Evolutionary conservation across 176 grass and related monocot species (phyloP).

Genomic region (Carex myosuroides): DNA sequence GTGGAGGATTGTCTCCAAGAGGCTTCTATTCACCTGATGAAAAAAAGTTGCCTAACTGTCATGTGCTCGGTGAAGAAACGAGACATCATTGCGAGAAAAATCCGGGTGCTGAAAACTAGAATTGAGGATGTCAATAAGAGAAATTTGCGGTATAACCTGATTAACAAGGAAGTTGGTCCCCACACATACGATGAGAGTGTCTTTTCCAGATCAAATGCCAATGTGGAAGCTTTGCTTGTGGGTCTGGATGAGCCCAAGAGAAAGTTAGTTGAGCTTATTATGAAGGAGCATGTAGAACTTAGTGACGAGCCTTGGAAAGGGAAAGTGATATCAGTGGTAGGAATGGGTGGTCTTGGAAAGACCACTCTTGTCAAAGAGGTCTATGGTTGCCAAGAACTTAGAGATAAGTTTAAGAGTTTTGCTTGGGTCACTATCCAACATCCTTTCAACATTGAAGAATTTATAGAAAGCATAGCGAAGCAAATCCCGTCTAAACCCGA

Average conservation of each 20-base stretch:
- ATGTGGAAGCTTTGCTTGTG: neutral
- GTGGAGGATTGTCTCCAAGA: too few species aligned
- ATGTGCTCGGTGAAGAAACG: neutral
- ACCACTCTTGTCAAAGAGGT: constrained; percentile 28
- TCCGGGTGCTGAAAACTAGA: constrained; percentile 19
- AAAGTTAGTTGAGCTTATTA: neutral
- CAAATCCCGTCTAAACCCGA: neutral
- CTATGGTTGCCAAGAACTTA: neutral
- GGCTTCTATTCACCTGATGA: too few species aligned
- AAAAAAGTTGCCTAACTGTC: neutral
- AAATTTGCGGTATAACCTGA: constrained; percentile 6
- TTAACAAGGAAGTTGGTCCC: neutral
- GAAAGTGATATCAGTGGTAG: constrained; percentile 8
- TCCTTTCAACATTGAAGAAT: neutral
- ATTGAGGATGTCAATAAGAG: constrained; percentile 28
- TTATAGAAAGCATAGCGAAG: neutral
- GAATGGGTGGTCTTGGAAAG: constrained; percentile 32
- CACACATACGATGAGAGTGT: neutral
- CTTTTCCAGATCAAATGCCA: neutral
- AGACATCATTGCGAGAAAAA: neutral
- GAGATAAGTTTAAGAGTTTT: neutral
- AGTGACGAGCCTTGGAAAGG: neutral
- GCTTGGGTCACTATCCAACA: neutral
- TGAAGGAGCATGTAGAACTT: neutral
- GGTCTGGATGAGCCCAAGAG: neutral